phyloP scores from a whole-genome alignment of 805 yeast species.

The Metschnikowia peoriensis region DNA sequence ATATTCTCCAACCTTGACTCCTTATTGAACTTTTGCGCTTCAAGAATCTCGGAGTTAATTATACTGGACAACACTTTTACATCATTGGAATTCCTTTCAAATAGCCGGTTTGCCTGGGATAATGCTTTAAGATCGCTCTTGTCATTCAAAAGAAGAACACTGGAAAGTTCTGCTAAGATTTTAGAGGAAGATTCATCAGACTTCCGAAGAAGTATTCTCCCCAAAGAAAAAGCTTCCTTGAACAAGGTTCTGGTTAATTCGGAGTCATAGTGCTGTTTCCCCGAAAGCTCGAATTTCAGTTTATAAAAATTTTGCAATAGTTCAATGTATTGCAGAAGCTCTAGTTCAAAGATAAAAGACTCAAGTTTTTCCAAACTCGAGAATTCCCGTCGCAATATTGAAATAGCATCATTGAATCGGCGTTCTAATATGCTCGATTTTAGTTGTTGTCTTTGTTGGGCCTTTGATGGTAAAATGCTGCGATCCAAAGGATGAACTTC shows the following conservation, averaged over 20 bases:
- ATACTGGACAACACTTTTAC: conserved; percentile 22
- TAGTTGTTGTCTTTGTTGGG: conserved; percentile 6
- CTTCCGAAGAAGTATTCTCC: conserved; percentile 20
- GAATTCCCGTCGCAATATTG: conserved; percentile 6
- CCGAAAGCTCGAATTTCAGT: conserved; percentile 11
- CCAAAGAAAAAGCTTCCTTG: conserved; percentile 16
- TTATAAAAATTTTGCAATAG: conserved; percentile 24
- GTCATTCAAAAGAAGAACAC: conserved; percentile 9
- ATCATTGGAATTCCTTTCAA: conserved; percentile 24
- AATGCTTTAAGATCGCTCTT: conserved; percentile 9
- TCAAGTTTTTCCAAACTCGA: conserved; percentile 1
- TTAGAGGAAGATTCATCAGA: background rate
- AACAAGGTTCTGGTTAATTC: conserved; percentile 16
- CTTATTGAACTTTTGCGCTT: conserved; percentile 26
- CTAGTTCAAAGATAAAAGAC: conserved; percentile 25
- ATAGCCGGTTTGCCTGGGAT: conserved; percentile 12
- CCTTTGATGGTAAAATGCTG: conserved; percentile 3
- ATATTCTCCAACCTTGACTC: conserved; percentile 33
- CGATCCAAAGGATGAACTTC: background rate
- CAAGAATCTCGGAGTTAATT: conserved; percentile 20
- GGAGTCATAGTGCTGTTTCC: background rate
- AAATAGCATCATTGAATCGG: conserved; percentile 9
- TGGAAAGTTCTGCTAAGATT: conserved; percentile 10
- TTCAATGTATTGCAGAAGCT: conserved; percentile 23
- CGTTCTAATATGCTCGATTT: conserved; percentile 4